Conservation (phyloP, 2,329 filamentous ascomycete species). For the Cercospora brassicicola region DNA sequence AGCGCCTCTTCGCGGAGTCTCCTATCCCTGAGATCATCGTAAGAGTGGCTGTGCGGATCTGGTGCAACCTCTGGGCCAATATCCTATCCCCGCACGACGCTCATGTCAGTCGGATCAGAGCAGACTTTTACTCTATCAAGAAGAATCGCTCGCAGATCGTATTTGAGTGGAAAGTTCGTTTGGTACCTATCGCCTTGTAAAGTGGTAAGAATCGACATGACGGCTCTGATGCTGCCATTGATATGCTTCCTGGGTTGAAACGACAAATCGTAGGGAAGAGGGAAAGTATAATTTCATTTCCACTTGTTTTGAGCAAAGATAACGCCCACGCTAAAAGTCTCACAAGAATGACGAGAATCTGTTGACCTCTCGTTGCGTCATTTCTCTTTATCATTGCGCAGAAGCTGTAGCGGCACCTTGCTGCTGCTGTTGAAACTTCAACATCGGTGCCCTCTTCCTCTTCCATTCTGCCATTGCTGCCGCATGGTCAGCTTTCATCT, state of each 20-base stretch:
- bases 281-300: background rate
- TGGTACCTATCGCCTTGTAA: background rate
- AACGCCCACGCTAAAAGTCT: background rate
- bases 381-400: background rate
- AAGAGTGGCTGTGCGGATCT: background rate
- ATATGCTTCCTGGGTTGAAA: background rate
- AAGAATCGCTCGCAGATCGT: background rate
- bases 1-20: background rate
- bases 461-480: constrained; percentile 73
- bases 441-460: constrained; percentile 63
- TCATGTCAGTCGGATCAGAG: background rate
- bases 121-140: background rate
- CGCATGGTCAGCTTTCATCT: constrained; percentile 77
- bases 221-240: background rate
- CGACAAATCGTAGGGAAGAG: background rate
- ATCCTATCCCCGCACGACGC: background rate
- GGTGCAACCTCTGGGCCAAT: background rate
- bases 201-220: background rate
- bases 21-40: background rate
- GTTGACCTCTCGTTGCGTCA: background rate
- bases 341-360: background rate
- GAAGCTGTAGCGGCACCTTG: background rate
- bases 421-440: background rate
- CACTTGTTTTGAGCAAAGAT: background rate
- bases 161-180: background rate